Evolutionary conservation across 2,329 filamentous ascomycete species (phyloP).

Genomic region (Penicillium freii): DNA sequence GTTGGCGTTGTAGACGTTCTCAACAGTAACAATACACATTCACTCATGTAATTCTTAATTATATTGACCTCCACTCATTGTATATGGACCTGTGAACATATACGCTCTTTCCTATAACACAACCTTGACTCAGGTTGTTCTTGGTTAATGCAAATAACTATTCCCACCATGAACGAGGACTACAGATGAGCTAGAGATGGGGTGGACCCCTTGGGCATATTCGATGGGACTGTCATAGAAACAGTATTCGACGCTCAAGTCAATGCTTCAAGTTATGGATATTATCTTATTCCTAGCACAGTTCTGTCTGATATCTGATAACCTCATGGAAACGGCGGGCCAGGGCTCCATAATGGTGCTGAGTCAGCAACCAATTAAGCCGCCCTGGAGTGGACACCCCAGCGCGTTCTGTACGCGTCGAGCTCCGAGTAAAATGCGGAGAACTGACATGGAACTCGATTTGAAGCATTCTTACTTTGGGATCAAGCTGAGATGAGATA

Average conservation of each 20-base stretch:
- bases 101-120: too few relatives aligned
- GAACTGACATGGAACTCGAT: conserved; percentile 1
- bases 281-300: neutral
- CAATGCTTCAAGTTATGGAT: neutral
- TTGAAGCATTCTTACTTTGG: neutral
- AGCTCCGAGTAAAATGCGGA: conserved; percentile 26
- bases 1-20: too few relatives aligned
- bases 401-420: conserved; percentile 36
- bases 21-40: too few relatives aligned
- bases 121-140: neutral
- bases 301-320: neutral
- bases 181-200: neutral
- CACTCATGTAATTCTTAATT: neutral
- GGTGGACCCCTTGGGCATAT: neutral
- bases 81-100: neutral
- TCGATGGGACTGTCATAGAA: neutral
- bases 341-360: neutral
- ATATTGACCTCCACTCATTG: neutral
- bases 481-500: neutral
- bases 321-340: too few relatives aligned
- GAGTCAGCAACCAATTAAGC: conserved; percentile 29
- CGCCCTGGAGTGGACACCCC: too few relatives aligned
- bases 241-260: neutral
- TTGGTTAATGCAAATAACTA: neutral
- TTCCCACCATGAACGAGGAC: neutral